Percentiles rank a stretch among this genome's conserved stretches.
Evolutionary conservation across 2,329 filamentous ascomycete species (phyloP).

Genomic region (Pestalotiopsis fici): DNA sequence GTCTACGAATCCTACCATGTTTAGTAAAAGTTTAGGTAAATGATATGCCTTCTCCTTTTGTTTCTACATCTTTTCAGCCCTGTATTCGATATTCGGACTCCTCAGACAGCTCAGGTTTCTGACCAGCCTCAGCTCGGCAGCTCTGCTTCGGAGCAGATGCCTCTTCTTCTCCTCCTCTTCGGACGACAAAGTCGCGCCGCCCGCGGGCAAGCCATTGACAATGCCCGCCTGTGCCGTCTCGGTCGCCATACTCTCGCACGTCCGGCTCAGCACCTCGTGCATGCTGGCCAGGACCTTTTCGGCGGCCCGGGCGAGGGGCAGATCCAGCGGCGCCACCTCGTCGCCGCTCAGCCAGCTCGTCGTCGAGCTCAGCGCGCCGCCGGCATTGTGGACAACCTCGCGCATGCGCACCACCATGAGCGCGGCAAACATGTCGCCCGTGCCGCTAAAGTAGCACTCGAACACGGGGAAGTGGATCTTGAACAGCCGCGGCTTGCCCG

Average conservation of each 20-base stretch:
- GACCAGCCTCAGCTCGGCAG: slow-evolving; percentile 85
- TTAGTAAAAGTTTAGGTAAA: background rate
- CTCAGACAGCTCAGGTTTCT: slow-evolving; percentile 71
- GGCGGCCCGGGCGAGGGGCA: slow-evolving; percentile 81
- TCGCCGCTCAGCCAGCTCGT: slow-evolving; percentile 79
- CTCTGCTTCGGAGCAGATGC: slow-evolving; percentile 74
- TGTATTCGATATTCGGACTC: slow-evolving; percentile 65
- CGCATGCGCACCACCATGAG: slow-evolving; percentile 85
- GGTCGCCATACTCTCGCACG: slow-evolving; percentile 61
- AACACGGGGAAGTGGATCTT: slow-evolving; percentile 83
- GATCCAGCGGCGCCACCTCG: slow-evolving; percentile 63
- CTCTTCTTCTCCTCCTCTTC: slow-evolving; percentile 55
- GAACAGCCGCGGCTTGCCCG: slow-evolving; percentile 77
- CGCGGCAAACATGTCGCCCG: slow-evolving; percentile 97
- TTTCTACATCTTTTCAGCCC: slow-evolving; percentile 50
- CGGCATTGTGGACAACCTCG: slow-evolving; percentile 66
- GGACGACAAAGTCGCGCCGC: slow-evolving; percentile 30
- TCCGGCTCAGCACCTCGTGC: slow-evolving; percentile 77
- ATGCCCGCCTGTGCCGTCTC: slow-evolving; percentile 44
- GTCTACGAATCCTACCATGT: background rate
- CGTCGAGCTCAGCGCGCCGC: slow-evolving; percentile 45
- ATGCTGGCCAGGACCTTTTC: slow-evolving; percentile 91
- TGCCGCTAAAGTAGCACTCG: slow-evolving; percentile 93
- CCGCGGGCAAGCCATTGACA: slow-evolving; percentile 26
- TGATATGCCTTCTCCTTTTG: background rate